Evolutionary conservation across 2,329 filamentous ascomycete genomes (phyloP), one percentile per base, ranked within the genome.

Genomic region (Cercospora sp.): DNA sequence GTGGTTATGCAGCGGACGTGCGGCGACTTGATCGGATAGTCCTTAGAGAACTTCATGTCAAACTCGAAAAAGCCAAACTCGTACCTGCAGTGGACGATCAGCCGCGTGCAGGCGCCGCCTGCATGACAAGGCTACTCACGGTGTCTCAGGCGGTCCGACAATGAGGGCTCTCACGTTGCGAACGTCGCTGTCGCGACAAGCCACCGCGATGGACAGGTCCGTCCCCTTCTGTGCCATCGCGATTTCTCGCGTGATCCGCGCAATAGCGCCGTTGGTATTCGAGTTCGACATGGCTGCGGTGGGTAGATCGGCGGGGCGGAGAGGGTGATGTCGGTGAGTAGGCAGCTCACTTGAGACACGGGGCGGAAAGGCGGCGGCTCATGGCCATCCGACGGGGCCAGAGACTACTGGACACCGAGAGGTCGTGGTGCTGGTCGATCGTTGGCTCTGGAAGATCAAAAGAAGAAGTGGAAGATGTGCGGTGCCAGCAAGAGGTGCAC

Each of bases 11-110:
- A 90, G 26, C 84, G 87, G 28, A 90, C 88, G 23, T 74, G 75
- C 0, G 88, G 88, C 5, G 87, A 84, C 69, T 84, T 87, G 66
- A 84, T 87, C 71, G 95, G 95, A 76, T 99, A 99, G 3, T 97
- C 93, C 93, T 74, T 73, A n/a, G 71, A 68, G 61, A 79, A 75
- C 64, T 75, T 74, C 66, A 75, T 69, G 31, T 75, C 69, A 79
- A 95, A 93, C 86, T 98, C 93, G 77, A 97, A 98, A 82, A 97
- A 97, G 3, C 95, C 95, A 77, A 96, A 97, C 79, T 97, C 94
- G 79, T 99, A 99, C 5, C 65, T 60, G 40, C 20, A 42, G 6
- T 28, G 5, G 20, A 55, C n/a, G 59, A 51, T 63, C 53, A 61
- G 48, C 28, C 30, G 42, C 62, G 36, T 18, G 45, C 57, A 48